Conservation (phyloP, 352 stramenopile genomes). For the Pythium aquatile region DNA sequence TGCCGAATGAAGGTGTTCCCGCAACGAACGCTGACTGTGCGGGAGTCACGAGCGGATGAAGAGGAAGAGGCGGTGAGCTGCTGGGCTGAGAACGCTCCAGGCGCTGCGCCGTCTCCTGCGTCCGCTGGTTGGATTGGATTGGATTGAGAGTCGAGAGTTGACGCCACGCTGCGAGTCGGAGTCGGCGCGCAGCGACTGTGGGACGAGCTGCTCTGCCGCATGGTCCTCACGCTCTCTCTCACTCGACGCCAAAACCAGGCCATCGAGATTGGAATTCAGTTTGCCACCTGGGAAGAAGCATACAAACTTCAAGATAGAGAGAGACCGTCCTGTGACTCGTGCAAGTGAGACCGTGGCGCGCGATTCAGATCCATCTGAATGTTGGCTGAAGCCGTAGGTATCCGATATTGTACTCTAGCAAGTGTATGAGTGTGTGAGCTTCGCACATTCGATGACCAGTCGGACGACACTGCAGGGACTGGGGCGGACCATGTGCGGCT, state of each 20-base stretch:
- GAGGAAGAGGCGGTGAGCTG: slow-evolving; percentile 8
- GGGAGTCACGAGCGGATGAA: slow-evolving; percentile 1
- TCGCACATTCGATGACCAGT: neutral
- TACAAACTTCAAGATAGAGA: neutral
- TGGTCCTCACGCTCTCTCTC: neutral
- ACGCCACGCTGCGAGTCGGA: neutral
- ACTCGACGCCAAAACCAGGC: neutral
- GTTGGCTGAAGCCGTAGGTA: no score
- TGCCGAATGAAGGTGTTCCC: slow-evolving; percentile 1
- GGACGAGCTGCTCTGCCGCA: neutral
- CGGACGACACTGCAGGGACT: neutral
- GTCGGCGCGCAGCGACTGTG: neutral
- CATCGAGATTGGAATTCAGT: slow-evolving; percentile 7
- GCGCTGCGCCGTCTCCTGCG: neutral
- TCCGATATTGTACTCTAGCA: no score
- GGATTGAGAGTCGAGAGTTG: neutral
- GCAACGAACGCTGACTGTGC: neutral
- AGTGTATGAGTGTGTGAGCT: neutral
- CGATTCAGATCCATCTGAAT: neutral
- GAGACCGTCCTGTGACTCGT: neutral
- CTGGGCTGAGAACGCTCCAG: slow-evolving; percentile 2
- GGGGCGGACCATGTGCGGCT: neutral
- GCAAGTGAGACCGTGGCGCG: neutral
- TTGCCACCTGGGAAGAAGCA: slow-evolving; percentile 5
- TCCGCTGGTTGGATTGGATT: neutral